Conservation (phyloP, 495 filamentous ascomycete genomes). For the Podospora conica region DNA sequence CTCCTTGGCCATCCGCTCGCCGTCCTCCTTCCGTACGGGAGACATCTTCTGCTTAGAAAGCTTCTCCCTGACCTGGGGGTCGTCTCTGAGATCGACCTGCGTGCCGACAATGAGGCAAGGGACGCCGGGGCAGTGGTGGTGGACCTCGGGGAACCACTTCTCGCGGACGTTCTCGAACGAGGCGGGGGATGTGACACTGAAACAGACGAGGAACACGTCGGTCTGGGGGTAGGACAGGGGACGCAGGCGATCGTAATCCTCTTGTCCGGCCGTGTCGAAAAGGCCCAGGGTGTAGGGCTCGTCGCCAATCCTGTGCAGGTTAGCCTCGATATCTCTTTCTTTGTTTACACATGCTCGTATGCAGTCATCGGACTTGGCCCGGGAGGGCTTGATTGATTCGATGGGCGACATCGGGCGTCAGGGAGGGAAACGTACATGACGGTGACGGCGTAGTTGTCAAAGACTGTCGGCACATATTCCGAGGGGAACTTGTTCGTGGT, state of each 20-base stretch:
- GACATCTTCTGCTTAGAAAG: conserved; percentile 91
- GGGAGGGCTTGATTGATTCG: background rate
- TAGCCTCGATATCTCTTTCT: conserved; percentile 15
- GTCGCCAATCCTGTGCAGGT: conserved; percentile 79
- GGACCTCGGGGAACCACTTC: conserved; percentile 98
- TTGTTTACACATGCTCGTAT: background rate
- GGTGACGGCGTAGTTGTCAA: conserved; percentile 99
- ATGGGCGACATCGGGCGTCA: background rate
- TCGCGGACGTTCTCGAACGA: conserved; percentile 99
- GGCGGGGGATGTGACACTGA: conserved; percentile 96
- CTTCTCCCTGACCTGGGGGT: conserved; percentile 82
- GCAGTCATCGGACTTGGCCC: background rate
- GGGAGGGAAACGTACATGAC: conserved; percentile 73
- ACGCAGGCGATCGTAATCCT: conserved; percentile 97
- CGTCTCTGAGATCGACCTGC: conserved; percentile 92
- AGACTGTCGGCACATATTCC: conserved; percentile 98
- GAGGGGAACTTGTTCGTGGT: conserved; percentile 99
- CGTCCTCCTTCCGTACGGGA: conserved; percentile 85
- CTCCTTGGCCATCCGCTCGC: conserved; percentile 93
- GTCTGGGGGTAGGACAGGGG: conserved; percentile 97
- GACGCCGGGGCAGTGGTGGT: conserved; percentile 96
- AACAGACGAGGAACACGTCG: conserved; percentile 97
- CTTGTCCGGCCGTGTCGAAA: conserved; percentile 97
- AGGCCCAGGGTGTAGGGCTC: conserved; percentile 96
- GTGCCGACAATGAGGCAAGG: conserved; percentile 98